Percentiles rank a stretch among this genome's conserved stretches.
Conservation (phyloP, 305 asterid genomes). For the Nicotiana rustica region DNA sequence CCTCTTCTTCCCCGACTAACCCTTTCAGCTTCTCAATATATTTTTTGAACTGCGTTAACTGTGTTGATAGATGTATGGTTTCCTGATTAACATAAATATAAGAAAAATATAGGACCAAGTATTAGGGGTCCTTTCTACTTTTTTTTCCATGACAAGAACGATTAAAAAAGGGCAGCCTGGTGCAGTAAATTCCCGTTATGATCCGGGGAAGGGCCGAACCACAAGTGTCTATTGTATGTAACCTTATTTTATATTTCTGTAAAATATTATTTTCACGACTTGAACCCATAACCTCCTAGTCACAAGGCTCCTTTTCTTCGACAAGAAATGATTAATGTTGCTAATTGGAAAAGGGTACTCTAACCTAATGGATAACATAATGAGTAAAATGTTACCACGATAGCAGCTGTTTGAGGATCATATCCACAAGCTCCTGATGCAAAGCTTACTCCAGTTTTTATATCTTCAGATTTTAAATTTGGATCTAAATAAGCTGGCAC, state of each 20-base stretch:
- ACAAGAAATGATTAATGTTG: background rate
- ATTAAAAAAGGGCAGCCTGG: too few species aligned
- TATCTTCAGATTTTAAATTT: constrained; percentile 52
- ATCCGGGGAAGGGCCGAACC: too few species aligned
- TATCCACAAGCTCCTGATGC: constrained; percentile 83
- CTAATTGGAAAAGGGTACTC: background rate
- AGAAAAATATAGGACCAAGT: background rate
- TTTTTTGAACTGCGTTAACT: constrained; percentile 64
- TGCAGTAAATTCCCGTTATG: too few species aligned
- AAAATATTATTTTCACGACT: background rate
- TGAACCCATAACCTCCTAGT: too few species aligned
- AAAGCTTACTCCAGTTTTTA: constrained; percentile 73
- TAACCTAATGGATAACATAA: background rate
- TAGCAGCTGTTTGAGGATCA: constrained; percentile 64
- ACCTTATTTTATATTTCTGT: too few species aligned
- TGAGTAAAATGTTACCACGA: constrained; percentile 44
- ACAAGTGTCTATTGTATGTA: too few species aligned
- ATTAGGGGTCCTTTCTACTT: background rate
- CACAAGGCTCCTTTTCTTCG: too few species aligned
- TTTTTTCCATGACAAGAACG: too few species aligned
- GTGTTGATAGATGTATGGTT: constrained; percentile 54
- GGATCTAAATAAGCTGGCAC: constrained; percentile 69
- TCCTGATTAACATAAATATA: constrained; percentile 47
- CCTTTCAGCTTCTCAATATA: constrained; percentile 58
- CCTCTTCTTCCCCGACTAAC: constrained; percentile 59